Base-by-base conservation (phyloP, 1,284 basidiomycete genomes). In the Apiotrichum mycotoxinovorans region DNA sequence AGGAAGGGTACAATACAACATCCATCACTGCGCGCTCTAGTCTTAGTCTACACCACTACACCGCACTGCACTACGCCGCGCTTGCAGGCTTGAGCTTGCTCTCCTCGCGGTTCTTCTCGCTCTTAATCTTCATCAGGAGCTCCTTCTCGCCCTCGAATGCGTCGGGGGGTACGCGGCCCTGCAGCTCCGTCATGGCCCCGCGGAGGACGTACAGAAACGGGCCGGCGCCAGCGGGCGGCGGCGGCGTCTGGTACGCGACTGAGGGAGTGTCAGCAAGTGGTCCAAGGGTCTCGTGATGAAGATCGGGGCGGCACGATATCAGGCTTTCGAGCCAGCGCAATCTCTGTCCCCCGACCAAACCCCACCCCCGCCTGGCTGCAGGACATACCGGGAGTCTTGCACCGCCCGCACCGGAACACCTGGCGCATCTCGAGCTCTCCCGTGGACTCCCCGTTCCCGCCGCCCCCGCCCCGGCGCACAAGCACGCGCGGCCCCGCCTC, bases 141-240 rank as follows among this genome's bases (percentile, higher is more conserved):
- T 47, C 50, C 23, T 71, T 65, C 64, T 77, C 77, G 8, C 74
- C 76, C 35, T 76, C 75, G 54, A 77, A 77, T 18, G 76, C 76
- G 42, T 77, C 75, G n/a, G 62, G 56, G n/a, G 77, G 77, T 22
- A 78, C 52, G 35, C 67, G 54, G 0, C 77, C 77, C 66, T 79
- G 77, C 74, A 71, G 48, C 60, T 78, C 76, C 3, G 77, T 77
- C 63, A 79, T 63, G 9, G 72, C 69, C 8, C 77, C 77, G 49
- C 66, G 67, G 18, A 74, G 50, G 37, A 79, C 65, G 52, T 79
- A 79, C 11, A 79, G 50, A 58, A 74, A 77, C 2, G 71, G 66
- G 5, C 64, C 69, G 0, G 62, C 53, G 17, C 73, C 73, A 15
- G 71, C 69, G 1, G 76, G 74, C n/a, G 68, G 69, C 3, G 70